Evolutionary conservation across 768 basidiomycete genomes (phyloP).

Genomic region (Trichaptum fuscoviolaceum): DNA sequence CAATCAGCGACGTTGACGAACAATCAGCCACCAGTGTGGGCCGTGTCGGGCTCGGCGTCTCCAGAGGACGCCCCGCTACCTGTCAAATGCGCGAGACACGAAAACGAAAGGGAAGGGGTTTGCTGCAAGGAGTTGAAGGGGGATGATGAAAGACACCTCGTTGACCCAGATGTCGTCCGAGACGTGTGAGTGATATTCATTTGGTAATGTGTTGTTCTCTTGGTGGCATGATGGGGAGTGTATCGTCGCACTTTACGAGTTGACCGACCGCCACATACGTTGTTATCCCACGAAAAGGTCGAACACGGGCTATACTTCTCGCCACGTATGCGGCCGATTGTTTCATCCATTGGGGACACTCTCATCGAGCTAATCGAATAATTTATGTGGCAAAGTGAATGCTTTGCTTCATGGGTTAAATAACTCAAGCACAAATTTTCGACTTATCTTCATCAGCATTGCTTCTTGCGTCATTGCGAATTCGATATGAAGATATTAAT

Average conservation of each 20-base stretch:
- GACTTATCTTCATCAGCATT: too few relatives aligned
- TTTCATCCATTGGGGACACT: too few relatives aligned
- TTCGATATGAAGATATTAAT: too few relatives aligned
- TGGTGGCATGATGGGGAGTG: not conserved
- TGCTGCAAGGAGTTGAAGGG: constrained; percentile 88
- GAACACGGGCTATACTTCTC: not conserved
- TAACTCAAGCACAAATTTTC: too few relatives aligned
- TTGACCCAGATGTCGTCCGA: constrained; percentile 83
- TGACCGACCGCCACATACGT: not conserved
- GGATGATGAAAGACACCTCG: constrained; percentile 71
- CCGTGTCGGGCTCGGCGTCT: constrained; percentile 41
- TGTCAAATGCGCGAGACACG: constrained; percentile 53
- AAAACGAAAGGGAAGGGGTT: constrained; percentile 49
- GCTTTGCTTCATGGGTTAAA: too few relatives aligned
- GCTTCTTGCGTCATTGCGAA: too few relatives aligned
- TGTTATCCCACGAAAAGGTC: not conserved
- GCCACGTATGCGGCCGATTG: not conserved
- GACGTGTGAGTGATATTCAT: constrained; percentile 58
- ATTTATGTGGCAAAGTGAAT: too few relatives aligned
- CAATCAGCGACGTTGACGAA: constrained; percentile 4
- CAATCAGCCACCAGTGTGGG: constrained; percentile 59
- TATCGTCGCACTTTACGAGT: not conserved
- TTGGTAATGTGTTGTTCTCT: not conserved
- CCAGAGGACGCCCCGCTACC: constrained; percentile 40
- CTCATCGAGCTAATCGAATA: too few relatives aligned